Percentiles rank a stretch among this genome's conserved stretches.
These are phyloP conservation scores for Taphrina wiesneri DNA, from an alignment of 1,139 yeast species.

Conservation along the genomic window DNA sequence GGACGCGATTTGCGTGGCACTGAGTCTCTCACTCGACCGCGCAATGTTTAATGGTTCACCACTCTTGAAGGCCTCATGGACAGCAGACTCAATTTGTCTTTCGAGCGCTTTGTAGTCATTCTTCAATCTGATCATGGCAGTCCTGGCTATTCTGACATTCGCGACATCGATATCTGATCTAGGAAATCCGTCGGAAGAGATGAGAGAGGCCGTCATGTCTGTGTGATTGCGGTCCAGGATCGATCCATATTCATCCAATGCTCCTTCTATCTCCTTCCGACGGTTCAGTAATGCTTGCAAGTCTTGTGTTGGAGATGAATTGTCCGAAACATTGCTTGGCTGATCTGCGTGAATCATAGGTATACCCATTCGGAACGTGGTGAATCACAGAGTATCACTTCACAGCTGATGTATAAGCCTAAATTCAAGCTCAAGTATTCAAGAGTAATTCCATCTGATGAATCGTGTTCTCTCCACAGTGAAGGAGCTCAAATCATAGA, in stretches of 20 bases:
- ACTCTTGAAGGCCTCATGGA: slow-evolving; percentile 21
- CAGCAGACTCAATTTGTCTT: slow-evolving; percentile 8
- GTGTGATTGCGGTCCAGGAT: slow-evolving; percentile 48
- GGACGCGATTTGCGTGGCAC: slow-evolving; percentile 14
- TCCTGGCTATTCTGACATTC: slow-evolving; percentile 58
- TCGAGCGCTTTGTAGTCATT: slow-evolving; percentile 63
- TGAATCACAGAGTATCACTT: no score
- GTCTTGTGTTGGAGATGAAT: neutral
- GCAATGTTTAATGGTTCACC: slow-evolving; percentile 51
- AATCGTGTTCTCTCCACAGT: neutral
- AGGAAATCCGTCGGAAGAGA: slow-evolving; percentile 79
- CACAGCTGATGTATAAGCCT: no score
- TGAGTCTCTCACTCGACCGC: slow-evolving; percentile 52
- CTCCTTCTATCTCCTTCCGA: slow-evolving; percentile 42
- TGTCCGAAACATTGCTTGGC: slow-evolving; percentile 1
- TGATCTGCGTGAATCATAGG: slow-evolving; percentile 33
- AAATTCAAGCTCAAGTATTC: no score
- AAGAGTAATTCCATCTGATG: no score
- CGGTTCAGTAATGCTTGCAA: slow-evolving; percentile 38
- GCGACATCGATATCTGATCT: slow-evolving; percentile 79
- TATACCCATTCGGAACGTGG: slow-evolving; percentile 27
- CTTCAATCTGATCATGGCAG: slow-evolving; percentile 63
- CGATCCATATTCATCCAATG: slow-evolving; percentile 42
- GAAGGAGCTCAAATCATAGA: neutral
- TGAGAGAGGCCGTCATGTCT: slow-evolving; percentile 64